Base-by-base conservation (phyloP, 169 alveolate genomes). In the Cryptosporidium tyzzeri region DNA sequence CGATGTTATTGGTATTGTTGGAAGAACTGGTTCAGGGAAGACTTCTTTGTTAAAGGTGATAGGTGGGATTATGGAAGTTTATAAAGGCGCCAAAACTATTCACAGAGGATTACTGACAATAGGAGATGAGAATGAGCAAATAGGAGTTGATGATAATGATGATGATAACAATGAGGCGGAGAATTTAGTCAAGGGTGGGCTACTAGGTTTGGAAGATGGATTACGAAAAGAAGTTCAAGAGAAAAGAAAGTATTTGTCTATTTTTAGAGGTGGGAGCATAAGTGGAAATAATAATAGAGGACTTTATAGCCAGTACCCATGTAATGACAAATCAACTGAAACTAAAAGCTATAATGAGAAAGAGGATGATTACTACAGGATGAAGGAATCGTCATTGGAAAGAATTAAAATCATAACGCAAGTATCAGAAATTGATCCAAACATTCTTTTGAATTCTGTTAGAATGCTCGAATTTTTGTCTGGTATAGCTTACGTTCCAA, bases 11-110 rank as follows among this genome's bases (percentile, higher is more conserved):
- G 89, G 80, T 10, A 51, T 80, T 9, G 23, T 80, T 2, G 89
- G 89, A 26, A 59, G 89, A 48, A 80, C 89, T 5, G 89, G 89
- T 1, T 80, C 89, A 1, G 89, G 89, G 31, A 80, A 80, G 26
- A 80, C 89, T 6, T n/a, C 89, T 9, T n/a, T 80, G 23, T 50
- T 80, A 16, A 80, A 65, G 21, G 29, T 80, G 18, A 33, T 80
- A 26, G 89, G 80, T n/a, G 89, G 89, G 10, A 62, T 65, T 26
- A 33, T 80, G 12, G 75, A 44, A 18, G 23, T 21, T 18, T 31
- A 31, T 44, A 41, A 41, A 7, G 89, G 89, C 6, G 62, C 14
- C 1, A 65, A 41, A 48, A 48, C 68, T 16, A 8, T 80, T 7
- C 31, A 80, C 68, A 44, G 50, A 7, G 73, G 33, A 16, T 35